Evolutionary conservation across 1,139 yeast species (phyloP), one percentile per base, ranked within the genome.

Genomic region (Petasospora rhodanensis): DNA sequence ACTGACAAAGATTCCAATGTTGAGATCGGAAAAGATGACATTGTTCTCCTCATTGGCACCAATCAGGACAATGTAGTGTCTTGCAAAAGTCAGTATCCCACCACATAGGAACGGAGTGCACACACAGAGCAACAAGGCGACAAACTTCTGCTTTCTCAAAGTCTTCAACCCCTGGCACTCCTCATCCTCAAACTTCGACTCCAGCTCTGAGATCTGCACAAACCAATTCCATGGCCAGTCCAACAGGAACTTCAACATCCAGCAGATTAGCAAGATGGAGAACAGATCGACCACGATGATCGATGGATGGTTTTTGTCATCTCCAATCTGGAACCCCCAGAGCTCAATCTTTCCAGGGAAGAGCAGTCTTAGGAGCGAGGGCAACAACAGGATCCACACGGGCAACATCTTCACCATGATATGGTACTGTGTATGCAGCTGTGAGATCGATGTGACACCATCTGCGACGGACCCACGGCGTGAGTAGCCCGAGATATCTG

Each of bases 221-320:
- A 39, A 42, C 50, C 50, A 46, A 14, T 41, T 42, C 50, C 50
- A 46, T 1, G 50, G 50, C 50, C 50, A 46, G 18, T 44, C 48
- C 19, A 46, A 26, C 3, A 46, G 22, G 18, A 42, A 42, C 25
- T 41, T 43, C 14, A 45, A 14, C 2, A 38, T 36, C 49, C 49
- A 45, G 20, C 47, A 45, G 3, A 45, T 32, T 19, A 42, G 18
- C 18, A 43, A 11, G 6, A 45, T 33, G 5, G 43, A 42, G 15
- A 42, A 43, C 3, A 40, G 20, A 25, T 42, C 47, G 17, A 43
- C 41, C 7, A 42, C 28, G 10, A 43, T 33, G n/a, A 32, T 18
- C 2, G 45, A 37, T 1, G 45, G 43, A 13, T 42, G 38, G 14
- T 34, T 36, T 12, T 26, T 16, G 4, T 30, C 26, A 18, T 38